Evolutionary conservation across 805 yeast genomes (phyloP).

Genomic region (Candida railenensis): DNA sequence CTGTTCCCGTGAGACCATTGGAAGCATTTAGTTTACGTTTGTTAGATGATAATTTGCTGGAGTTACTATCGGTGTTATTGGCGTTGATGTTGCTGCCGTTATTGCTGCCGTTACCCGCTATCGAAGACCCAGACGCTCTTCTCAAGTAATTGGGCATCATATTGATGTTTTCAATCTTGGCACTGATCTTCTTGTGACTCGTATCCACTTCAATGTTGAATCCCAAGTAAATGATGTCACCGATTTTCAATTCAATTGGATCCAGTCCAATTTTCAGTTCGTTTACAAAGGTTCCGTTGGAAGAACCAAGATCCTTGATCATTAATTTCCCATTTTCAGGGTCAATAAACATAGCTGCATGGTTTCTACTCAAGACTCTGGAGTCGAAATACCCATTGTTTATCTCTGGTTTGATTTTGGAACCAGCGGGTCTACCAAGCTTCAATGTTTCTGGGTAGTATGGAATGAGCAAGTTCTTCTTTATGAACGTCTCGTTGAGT

Average conservation of each 20-base stretch:
- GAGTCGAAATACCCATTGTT: conserved; percentile 95
- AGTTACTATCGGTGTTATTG: conserved; percentile 8
- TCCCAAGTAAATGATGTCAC: conserved; percentile 90
- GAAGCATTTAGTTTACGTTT: background rate
- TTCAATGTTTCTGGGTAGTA: conserved; percentile 77
- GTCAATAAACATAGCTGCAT: conserved; percentile 86
- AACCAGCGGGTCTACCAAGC: conserved; percentile 85
- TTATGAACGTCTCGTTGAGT: conserved; percentile 77
- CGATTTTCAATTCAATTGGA: conserved; percentile 63
- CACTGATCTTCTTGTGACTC: conserved; percentile 83
- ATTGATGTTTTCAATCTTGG: conserved; percentile 72
- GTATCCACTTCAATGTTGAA: conserved; percentile 74
- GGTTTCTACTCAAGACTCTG: conserved; percentile 87
- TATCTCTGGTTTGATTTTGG: conserved; percentile 55
- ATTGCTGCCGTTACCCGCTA: conserved; percentile 14
- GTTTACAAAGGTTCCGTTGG: conserved; percentile 94
- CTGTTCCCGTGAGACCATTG: conserved; percentile 25
- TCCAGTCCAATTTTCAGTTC: conserved; percentile 65
- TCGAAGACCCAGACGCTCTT: conserved; percentile 20
- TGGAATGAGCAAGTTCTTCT: conserved; percentile 79
- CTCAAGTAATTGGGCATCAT: conserved; percentile 41
- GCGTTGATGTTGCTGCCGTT: conserved; percentile 6
- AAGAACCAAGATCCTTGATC: conserved; percentile 82
- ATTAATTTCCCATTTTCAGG: conserved; percentile 60
- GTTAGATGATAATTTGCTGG: background rate